A percentile compares a stretch with the other conserved stretches of the same genome.
phyloP scores from a whole-genome alignment of 1,284 basidiomycete species.

The Xerocomus amazonicus region DNA sequence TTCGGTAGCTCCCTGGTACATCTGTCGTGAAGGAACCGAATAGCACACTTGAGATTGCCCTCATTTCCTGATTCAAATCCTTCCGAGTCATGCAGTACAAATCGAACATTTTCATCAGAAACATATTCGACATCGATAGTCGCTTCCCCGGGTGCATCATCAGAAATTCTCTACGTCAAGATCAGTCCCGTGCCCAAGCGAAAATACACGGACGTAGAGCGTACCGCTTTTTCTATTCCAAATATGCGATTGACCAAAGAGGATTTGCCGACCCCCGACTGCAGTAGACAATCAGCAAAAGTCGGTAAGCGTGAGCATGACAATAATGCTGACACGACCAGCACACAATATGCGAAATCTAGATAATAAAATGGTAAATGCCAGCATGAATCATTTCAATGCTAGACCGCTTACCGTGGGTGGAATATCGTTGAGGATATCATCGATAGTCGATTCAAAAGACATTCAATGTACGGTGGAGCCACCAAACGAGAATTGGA shows the following conservation, averaged over 20 bases:
- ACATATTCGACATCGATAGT: slow-evolving; percentile 8
- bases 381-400: too few relatives aligned
- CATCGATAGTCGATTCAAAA: too few relatives aligned
- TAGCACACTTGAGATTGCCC: slow-evolving; percentile 2
- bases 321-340: slow-evolving; percentile 4
- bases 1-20: not conserved
- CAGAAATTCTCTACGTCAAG: slow-evolving; percentile 6
- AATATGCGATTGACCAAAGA: slow-evolving; percentile 6
- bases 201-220: not conserved
- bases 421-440: slow-evolving; percentile 5
- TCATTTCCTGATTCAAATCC: slow-evolving; percentile 7
- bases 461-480: too few relatives aligned
- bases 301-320: not conserved
- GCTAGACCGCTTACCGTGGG: not conserved
- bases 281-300: not conserved
- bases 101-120: slow-evolving; percentile 8
- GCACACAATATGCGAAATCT: slow-evolving; percentile 10
- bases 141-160: slow-evolving; percentile 4
- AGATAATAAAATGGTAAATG: not conserved
- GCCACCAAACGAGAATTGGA: too few relatives aligned
- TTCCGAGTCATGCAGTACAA: slow-evolving; percentile 9
- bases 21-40: slow-evolving; percentile 5
- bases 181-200: not conserved
- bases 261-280: slow-evolving; percentile 13
- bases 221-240: slow-evolving; percentile 7